Evolutionary conservation across 192 early-diverging fungal species (phyloP), one percentile per base, ranked within the genome.

Genomic region (Rhizophagus sp.): DNA sequence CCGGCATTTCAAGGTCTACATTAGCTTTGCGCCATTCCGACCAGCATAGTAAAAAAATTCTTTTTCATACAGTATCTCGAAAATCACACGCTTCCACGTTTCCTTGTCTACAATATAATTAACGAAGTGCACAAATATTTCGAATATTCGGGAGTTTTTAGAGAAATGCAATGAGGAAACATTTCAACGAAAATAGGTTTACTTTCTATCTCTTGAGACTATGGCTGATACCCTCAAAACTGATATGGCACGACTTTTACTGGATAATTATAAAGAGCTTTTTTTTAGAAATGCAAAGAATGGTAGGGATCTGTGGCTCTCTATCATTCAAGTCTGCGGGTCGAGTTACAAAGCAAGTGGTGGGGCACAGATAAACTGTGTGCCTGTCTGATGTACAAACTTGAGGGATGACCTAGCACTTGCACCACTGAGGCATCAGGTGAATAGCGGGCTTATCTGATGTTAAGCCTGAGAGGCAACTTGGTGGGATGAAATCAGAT

Each of bases 151-250:
- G 6, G 76, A 44, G 12, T 77, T 77, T 66, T 62, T 77, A 24
- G 30, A 49, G 0, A 24, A 77, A 49, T 77, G 0, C 41, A 39
- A 66, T 8, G 34, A 39, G 50, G 17, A 77, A 49, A 34, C 2
- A 39, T 77, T 77, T 11, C 10, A 77, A 15, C 17, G 30, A 77
- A 77, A 50, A 77, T 77, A 19, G 34, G 10, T n/a, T 47, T 77
- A 77, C n/a, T 1, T 22, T 33, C 13, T 39, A 27, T 47, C n/a
- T 30, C 44, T 77, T 19, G 12, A 41, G 11, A 66, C 41, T 12
- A 65, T 76, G 3, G 50, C 3, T 52, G 13, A 52, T 19, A 19
- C 50, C 30, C 30, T 30, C 30, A 30, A 15, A 19, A 52, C 50
- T 52, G 15, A 52, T 2, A 19, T 17, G 1, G 50, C 15, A 52